Evolutionary conservation across 371 early-diverging fungal genomes (phyloP).

Genomic region (Gilbertella persicaria): DNA sequence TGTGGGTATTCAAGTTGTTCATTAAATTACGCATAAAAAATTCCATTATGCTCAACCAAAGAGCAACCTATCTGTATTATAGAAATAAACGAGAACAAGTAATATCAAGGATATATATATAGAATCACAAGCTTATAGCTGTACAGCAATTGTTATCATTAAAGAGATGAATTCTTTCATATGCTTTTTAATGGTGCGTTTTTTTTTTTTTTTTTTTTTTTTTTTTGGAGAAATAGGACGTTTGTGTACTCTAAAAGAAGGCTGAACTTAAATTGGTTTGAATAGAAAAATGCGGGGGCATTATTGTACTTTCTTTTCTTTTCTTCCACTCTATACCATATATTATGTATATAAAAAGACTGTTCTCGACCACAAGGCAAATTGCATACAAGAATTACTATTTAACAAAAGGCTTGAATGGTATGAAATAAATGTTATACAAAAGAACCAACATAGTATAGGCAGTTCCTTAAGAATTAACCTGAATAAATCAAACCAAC

Average conservation of each 20-base stretch:
- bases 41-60: too few relatives aligned
- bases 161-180: too few relatives aligned
- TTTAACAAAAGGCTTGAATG: slow-evolving; percentile 25
- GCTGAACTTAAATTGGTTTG: not conserved
- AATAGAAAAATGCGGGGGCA: slow-evolving; percentile 3
- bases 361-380: slow-evolving; percentile 12
- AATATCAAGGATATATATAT: too few relatives aligned
- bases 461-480: slow-evolving; percentile 30
- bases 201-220: not conserved
- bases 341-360: slow-evolving; percentile 8
- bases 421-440: slow-evolving; percentile 6
- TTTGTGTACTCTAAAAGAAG: not conserved
- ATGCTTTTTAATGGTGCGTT: too few relatives aligned
- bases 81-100: too few relatives aligned
- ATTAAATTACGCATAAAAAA: too few relatives aligned
- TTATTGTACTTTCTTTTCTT: slow-evolving; percentile 5
- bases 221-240: too few relatives aligned
- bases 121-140: too few relatives aligned
- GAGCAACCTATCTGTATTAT: too few relatives aligned
- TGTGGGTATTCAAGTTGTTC: slow-evolving; percentile 88
- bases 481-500: slow-evolving; percentile 29
- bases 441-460: not conserved
- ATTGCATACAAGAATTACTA: slow-evolving; percentile 22
- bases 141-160: too few relatives aligned
- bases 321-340: not conserved